These are phyloP conservation scores for Ascochyta fabae DNA, from an alignment of 2,329 filamentous ascomycete species.

Conservation along the genomic window DNA sequence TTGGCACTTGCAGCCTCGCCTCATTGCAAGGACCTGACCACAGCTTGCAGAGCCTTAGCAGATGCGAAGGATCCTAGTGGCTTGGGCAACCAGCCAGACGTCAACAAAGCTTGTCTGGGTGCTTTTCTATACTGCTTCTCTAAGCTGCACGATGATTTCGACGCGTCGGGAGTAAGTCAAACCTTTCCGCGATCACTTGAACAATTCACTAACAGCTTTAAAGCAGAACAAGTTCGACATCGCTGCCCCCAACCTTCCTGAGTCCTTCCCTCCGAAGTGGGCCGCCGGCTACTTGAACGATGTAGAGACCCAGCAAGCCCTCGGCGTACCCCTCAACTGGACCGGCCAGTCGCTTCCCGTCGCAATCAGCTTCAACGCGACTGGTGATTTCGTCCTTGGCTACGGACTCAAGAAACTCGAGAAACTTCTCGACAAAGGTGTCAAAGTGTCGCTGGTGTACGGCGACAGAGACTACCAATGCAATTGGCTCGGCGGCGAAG, in stretches of 20 bases:
- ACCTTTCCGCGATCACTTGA: not conserved
- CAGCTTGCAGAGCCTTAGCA: not conserved
- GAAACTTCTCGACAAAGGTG: slow-evolving; percentile 55
- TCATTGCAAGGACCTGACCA: slow-evolving; percentile 30
- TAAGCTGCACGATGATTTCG: slow-evolving; percentile 47
- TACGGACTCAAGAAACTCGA: not conserved
- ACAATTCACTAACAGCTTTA: not conserved
- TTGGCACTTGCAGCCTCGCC: not conserved
- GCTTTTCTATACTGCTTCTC: slow-evolving; percentile 61
- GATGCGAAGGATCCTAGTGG: slow-evolving; percentile 46
- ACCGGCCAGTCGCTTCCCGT: slow-evolving; percentile 1
- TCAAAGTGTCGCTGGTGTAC: slow-evolving; percentile 26
- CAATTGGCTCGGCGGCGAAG: slow-evolving; percentile 55
- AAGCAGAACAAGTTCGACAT: slow-evolving; percentile 25
- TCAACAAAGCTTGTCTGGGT: slow-evolving; percentile 54
- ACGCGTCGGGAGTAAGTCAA: slow-evolving; percentile 44
- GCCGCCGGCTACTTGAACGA: slow-evolving; percentile 50
- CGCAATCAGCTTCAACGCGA: not conserved
- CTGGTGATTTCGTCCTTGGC: slow-evolving; percentile 4
- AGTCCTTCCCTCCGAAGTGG: slow-evolving; percentile 18
- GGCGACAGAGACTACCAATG: slow-evolving; percentile 55
- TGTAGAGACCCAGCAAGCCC: slow-evolving; percentile 60
- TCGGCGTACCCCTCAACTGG: slow-evolving; percentile 64
- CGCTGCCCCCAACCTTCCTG: slow-evolving; percentile 24
- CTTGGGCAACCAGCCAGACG: slow-evolving; percentile 18